phyloP scores from a whole-genome alignment of 768 basidiomycete genomes.

The Amanita thiersii region DNA sequence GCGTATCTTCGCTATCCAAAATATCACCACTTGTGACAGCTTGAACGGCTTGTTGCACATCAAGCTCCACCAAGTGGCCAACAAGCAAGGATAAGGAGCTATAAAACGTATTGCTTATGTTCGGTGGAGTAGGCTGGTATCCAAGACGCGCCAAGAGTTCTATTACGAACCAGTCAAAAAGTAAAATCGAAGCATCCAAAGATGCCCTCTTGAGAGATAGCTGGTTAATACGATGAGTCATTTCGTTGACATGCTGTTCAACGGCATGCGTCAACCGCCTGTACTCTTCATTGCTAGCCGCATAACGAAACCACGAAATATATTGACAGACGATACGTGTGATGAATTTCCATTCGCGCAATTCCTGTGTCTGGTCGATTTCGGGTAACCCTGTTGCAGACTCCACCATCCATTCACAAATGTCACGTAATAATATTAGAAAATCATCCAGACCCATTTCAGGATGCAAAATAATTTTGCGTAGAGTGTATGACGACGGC shows the following conservation, averaged over 20 bases:
- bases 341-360: slow-evolving; percentile 30
- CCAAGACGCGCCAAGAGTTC: slow-evolving; percentile 43
- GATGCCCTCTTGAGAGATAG: slow-evolving; percentile 21
- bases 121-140: slow-evolving; percentile 12
- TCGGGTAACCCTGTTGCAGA: slow-evolving; percentile 29
- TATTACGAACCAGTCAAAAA: slow-evolving; percentile 55
- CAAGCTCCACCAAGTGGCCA: slow-evolving; percentile 42
- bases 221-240: slow-evolving; percentile 31
- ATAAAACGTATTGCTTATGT: slow-evolving; percentile 13
- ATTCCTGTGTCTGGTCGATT: slow-evolving; percentile 18
- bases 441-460: slow-evolving; percentile 37
- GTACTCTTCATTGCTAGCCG: slow-evolving; percentile 24
- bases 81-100: slow-evolving; percentile 33
- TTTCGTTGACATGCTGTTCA: slow-evolving; percentile 25
- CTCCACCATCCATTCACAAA: slow-evolving; percentile 36
- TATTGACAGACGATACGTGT: slow-evolving; percentile 34
- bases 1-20: slow-evolving; percentile 27
- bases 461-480: slow-evolving; percentile 35
- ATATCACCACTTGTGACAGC: slow-evolving; percentile 25
- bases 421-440: slow-evolving; percentile 30
- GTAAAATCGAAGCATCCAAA: slow-evolving; percentile 31
- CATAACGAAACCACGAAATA: slow-evolving; percentile 35
- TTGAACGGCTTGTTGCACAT: slow-evolving; percentile 37
- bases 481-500: slow-evolving; percentile 23
- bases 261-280: slow-evolving; percentile 22